Evolutionary conservation across 257 asterid species (phyloP).

Genomic region (Cordia subcordata): DNA sequence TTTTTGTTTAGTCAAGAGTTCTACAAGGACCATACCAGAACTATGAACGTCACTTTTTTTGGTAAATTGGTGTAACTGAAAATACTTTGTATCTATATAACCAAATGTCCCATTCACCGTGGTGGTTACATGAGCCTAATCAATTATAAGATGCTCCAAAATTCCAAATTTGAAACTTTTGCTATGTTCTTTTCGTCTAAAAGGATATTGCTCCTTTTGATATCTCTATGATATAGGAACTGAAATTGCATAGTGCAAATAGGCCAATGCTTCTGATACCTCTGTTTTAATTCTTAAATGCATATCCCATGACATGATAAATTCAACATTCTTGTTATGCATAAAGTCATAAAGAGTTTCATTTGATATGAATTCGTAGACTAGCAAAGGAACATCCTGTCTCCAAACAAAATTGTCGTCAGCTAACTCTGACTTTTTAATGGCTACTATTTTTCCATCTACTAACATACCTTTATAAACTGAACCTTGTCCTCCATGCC

Average conservation of each 20-base stretch:
- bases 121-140: slow-evolving; percentile 19
- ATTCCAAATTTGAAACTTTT: slow-evolving; percentile 19
- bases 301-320: slow-evolving; percentile 6
- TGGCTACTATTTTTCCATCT: slow-evolving; percentile 19
- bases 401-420: slow-evolving; percentile 16
- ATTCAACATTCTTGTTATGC: slow-evolving; percentile 5
- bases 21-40: too few relatives aligned
- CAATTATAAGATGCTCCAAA: slow-evolving; percentile 5
- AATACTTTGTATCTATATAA: slow-evolving; percentile 1
- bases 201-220: slow-evolving; percentile 15
- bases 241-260: slow-evolving; percentile 16
- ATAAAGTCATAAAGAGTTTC: slow-evolving; percentile 11
- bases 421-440: slow-evolving; percentile 12
- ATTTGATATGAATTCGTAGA: slow-evolving; percentile 2
- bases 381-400: slow-evolving; percentile 17
- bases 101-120: slow-evolving; percentile 18
- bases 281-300: slow-evolving; percentile 13
- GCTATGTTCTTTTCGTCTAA: slow-evolving; percentile 11
- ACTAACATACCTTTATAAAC: slow-evolving; percentile 20
- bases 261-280: slow-evolving; percentile 11
- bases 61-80: too few relatives aligned
- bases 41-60: too few relatives aligned
- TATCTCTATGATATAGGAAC: slow-evolving; percentile 17
- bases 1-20: too few relatives aligned
- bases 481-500: slow-evolving; percentile 18